These are phyloP conservation scores for Boletus tylopilopsis DNA, from an alignment of 768 basidiomycete genomes.

Conservation along the genomic window DNA sequence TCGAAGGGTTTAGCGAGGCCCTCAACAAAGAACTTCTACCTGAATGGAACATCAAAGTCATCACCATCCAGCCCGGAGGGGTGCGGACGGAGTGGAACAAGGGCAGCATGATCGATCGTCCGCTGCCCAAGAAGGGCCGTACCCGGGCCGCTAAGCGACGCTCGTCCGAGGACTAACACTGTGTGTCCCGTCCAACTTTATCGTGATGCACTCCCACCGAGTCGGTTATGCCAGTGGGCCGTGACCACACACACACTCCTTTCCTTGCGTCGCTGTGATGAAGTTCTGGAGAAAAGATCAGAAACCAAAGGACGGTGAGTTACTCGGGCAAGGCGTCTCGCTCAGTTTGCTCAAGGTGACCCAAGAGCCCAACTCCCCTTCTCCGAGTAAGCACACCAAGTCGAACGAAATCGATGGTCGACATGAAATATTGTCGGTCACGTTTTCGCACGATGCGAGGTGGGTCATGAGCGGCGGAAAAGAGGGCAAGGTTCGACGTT, in stretches of 20 bases:
- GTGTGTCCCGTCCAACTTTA: too few relatives aligned
- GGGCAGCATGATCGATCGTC: constrained; percentile 12
- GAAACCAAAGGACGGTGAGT: not conserved
- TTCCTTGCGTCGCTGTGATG: too few relatives aligned
- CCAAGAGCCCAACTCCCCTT: not conserved
- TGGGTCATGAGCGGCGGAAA: not conserved
- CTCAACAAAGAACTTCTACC: constrained; percentile 21
- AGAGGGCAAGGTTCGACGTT: not conserved
- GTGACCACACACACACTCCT: too few relatives aligned
- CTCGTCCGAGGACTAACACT: too few relatives aligned
- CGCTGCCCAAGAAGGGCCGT: too few relatives aligned
- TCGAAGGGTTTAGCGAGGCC: constrained; percentile 27
- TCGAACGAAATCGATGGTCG: not conserved
- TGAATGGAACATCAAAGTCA: constrained; percentile 28
- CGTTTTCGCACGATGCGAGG: not conserved
- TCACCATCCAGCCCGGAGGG: constrained; percentile 19
- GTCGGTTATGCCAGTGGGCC: too few relatives aligned
- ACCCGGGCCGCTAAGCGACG: too few relatives aligned
- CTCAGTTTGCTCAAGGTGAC: not conserved
- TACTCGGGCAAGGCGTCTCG: not conserved
- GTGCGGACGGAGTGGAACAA: constrained; percentile 21
- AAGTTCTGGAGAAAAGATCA: not conserved
- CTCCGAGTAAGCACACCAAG: not conserved
- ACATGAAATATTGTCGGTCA: not conserved
- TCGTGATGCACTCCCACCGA: too few relatives aligned